A percentile compares a stretch with the other conserved stretches of the same genome.
phyloP scores from a whole-genome alignment of 2,329 filamentous ascomycete genomes.

The Cryphonectria naterciae region DNA sequence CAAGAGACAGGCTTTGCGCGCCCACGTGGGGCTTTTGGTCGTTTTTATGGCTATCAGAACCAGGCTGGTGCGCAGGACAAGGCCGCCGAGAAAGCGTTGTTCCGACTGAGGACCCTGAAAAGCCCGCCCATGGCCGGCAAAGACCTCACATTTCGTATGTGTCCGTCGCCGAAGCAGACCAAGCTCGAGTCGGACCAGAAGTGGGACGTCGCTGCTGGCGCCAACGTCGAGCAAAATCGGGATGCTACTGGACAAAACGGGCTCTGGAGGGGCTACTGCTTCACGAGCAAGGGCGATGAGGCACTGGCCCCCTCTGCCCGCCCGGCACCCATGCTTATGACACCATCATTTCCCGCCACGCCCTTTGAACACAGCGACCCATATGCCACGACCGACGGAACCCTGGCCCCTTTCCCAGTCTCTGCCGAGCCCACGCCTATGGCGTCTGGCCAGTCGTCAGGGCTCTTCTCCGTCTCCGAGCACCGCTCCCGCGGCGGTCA shows the following conservation, averaged over 20 bases:
- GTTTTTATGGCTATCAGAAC: conserved; percentile 43
- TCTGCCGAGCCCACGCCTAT: conserved; percentile 45
- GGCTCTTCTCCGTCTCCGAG: conserved; percentile 16
- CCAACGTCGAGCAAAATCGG: conserved; percentile 54
- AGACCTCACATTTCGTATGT: conserved; percentile 80
- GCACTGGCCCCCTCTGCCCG: conserved; percentile 49
- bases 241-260: conserved; percentile 63
- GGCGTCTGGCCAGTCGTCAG: conserved; percentile 2
- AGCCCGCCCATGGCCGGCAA: conserved; percentile 87
- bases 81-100: conserved; percentile 49
- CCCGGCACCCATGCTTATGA: conserved; percentile 52
- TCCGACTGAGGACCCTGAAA: conserved; percentile 50
- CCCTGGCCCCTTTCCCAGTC: conserved; percentile 36
- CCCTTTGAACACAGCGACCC: conserved; percentile 44
- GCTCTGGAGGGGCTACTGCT: conserved; percentile 79
- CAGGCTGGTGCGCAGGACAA: conserved; percentile 45
- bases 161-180: conserved; percentile 80
- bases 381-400: conserved; percentile 47
- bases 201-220: conserved; percentile 53
- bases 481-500: conserved; percentile 32
- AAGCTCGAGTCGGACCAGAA: conserved; percentile 79
- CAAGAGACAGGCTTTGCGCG: conserved; percentile 47
- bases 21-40: conserved; percentile 39
- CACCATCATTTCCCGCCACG: conserved; percentile 49
- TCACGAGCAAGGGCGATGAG: conserved; percentile 41